Base-by-base conservation (phyloP, 805 yeast species). In the Zygotorulaspora sp. region DNA sequence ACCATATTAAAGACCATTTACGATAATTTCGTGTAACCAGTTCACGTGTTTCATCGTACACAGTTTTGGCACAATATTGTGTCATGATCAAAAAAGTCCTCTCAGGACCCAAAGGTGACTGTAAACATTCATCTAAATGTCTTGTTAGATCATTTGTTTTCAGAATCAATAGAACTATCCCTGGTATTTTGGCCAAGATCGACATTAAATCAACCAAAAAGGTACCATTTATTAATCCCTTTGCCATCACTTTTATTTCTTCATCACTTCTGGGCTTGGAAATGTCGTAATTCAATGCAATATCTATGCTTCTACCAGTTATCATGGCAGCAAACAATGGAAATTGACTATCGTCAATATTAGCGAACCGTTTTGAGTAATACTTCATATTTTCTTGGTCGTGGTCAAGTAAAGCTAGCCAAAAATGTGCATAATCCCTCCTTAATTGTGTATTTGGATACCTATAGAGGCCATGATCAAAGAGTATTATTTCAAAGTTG, bases 101-200 rank as follows among this genome's bases (percentile, higher is more conserved):
- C 54, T 85, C 90, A 5, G 84, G 81, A 0, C 97, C 97, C 31
- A 89, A 63, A 0, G 96, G 95, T 44, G 80, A 78, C 32, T 83
- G 75, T 39, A 90, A 69, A 38, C 75, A 69, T 54, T 90, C 97
- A 61, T 92, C 98, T 32, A 92, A 67, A 50, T 80, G 82, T 52
- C 99, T 72, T 0, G 95, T 87, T 35, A 92, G 70, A 64, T 92
- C 99, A 58, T 92, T 92, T 0, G 99, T 94, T 57, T 92, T 92
- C 53, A 92, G 67, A 32, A 92, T 85, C 44, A 92, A 70, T 19
- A 92, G 61, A 15, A 92, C 96, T 12, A 89, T 77, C 30, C 89
- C 69, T 1, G 99, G 99, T 66, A 92, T 77, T 11, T 72, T 66
- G 9, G 89, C 77, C 27, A 92, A 67, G 32, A 92, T 73, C 11